Evolutionary conservation across 306 rosid species (phyloP), one percentile per base, ranked within the genome.

Genomic region (Betula pendula): DNA sequence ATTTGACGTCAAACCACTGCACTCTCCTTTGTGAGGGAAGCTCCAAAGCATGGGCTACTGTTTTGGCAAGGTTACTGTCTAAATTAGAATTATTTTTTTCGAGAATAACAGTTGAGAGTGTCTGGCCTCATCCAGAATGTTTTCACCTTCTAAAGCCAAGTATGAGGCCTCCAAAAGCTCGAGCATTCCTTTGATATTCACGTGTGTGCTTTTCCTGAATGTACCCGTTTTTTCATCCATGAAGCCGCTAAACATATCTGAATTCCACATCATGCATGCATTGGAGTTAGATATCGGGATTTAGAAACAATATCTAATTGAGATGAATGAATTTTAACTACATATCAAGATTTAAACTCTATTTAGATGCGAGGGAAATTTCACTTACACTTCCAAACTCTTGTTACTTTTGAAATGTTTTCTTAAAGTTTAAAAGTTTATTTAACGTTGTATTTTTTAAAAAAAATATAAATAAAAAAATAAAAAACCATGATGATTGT

Each of bases 21-120:
- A 88, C 89, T 75, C 97, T 86, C 90, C 89, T 79, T 24, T 85
- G 89, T 5, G 82, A 78, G 0, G 97, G 82, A 77, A 87, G 75
- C 68, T 88, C 87, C 84, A 89, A 59, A 2, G 83, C 83, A 81
- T 79, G 91, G 47, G 12, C 73, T 81, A 82, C 81, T 17, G 25
- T 35, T 20, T 76, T 59, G 53, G 16, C 25, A 79, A 38, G 44
- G 44, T 56, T 5, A 17, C 11, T 6, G 2, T 74, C 65, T 19
- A 53, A 15, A 27, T 69, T 6, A 13, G 74, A 13, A 40, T 47
- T 6, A n/a, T 29, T 1, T 15, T 35, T 53, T 62, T 71, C 58
- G 56, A 84, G 83, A 44, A 29, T 42, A 49, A 48, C 45, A 31
- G 70, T 65, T 65, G 70, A 65, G 25, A 19, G 1, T 65, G 47